A percentile compares a stretch with the other conserved stretches of the same genome.
These are phyloP conservation scores for Plantago rigida DNA, from an alignment of 305 asterid genomes.

Conservation along the genomic window DNA sequence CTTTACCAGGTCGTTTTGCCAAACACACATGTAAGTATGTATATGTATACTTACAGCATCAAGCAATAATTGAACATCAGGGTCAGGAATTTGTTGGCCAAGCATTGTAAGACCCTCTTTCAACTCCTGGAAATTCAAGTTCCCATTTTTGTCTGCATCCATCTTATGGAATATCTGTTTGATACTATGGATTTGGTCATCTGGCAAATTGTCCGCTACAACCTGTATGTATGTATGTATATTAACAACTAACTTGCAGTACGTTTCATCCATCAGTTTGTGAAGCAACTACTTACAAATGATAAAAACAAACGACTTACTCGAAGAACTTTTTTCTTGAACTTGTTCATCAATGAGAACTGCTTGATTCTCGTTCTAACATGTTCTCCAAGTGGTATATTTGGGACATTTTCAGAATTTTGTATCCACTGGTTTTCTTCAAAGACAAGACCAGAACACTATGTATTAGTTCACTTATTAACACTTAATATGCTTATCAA, in stretches of 20 bases:
- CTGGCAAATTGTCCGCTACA: slow-evolving; percentile 74
- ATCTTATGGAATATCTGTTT: slow-evolving; percentile 57
- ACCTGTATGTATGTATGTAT: slow-evolving; percentile 30
- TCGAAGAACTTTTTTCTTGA: slow-evolving; percentile 78
- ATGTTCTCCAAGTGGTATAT: slow-evolving; percentile 59
- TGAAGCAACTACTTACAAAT: no score
- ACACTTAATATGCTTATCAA: no score
- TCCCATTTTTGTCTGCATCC: slow-evolving; percentile 80
- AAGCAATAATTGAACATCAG: slow-evolving; percentile 54
- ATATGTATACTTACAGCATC: slow-evolving; percentile 50
- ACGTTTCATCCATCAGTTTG: no score
- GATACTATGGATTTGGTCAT: slow-evolving; percentile 51
- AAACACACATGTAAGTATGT: background rate
- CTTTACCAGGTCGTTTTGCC: no score
- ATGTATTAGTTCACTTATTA: no score
- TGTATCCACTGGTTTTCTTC: slow-evolving; percentile 66
- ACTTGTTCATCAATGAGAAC: slow-evolving; percentile 82
- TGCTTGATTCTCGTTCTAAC: slow-evolving; percentile 71
- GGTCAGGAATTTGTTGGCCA: slow-evolving; percentile 57
- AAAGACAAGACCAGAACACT: background rate
- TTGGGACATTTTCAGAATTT: slow-evolving; percentile 55
- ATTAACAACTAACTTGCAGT: background rate
- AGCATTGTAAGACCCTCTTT: slow-evolving; percentile 56
- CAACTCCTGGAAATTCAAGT: slow-evolving; percentile 56
- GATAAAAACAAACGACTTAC: slow-evolving; percentile 33